These are phyloP conservation scores for Sarocladium brachiariae DNA, from an alignment of 2,329 filamentous ascomycete species.

Conservation along the genomic window DNA sequence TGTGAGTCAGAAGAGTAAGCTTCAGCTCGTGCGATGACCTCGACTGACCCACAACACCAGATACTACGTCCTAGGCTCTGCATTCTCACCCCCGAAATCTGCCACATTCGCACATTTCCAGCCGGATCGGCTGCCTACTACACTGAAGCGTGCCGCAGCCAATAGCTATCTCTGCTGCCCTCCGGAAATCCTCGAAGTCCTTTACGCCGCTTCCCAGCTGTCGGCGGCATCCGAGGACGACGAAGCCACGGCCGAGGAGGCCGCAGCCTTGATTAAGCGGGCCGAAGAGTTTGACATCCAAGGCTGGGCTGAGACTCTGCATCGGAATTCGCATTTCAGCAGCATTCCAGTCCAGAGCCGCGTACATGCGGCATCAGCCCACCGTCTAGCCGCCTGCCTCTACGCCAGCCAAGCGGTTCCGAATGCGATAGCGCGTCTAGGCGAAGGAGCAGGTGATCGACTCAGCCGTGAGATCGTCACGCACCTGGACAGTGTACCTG, in stretches of 20 bases:
- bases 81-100: slow-evolving; percentile 26
- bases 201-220: slow-evolving; percentile 35
- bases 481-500: slow-evolving; percentile 39
- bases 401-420: slow-evolving; percentile 20
- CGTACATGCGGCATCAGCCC: slow-evolving; percentile 34
- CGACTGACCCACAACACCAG: no score
- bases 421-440: not conserved
- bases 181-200: slow-evolving; percentile 35
- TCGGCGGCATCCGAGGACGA: slow-evolving; percentile 22
- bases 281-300: slow-evolving; percentile 32
- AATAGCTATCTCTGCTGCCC: slow-evolving; percentile 43
- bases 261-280: slow-evolving; percentile 18
- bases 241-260: slow-evolving; percentile 22
- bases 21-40: no score
- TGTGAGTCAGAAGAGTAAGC: slow-evolving; percentile 30
- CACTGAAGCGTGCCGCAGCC: slow-evolving; percentile 32
- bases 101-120: slow-evolving; percentile 21
- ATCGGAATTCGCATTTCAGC: slow-evolving; percentile 26
- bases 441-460: not conserved
- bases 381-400: slow-evolving; percentile 37
- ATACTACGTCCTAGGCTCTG: slow-evolving; percentile 40
- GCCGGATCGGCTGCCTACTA: slow-evolving; percentile 27
- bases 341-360: slow-evolving; percentile 28
- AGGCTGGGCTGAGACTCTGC: slow-evolving; percentile 32
- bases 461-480: slow-evolving; percentile 39